Conservation (phyloP, 108 stramenopile species). For the Pelagomonas calceolata region DNA sequence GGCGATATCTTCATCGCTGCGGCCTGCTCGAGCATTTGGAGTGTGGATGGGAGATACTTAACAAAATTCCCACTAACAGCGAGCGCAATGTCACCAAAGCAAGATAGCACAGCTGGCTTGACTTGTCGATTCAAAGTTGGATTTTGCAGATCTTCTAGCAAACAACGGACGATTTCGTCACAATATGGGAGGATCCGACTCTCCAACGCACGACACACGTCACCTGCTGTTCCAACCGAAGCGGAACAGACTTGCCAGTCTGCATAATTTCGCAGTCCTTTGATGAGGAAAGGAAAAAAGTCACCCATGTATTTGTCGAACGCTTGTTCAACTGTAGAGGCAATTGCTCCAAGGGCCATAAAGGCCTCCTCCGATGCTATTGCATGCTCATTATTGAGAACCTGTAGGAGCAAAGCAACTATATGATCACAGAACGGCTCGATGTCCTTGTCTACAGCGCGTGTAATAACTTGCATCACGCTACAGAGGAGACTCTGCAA, state of each 20-base stretch:
- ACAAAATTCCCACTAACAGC: constrained; percentile 74
- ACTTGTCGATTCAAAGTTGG: constrained; percentile 65
- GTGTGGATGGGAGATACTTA: constrained; percentile 71
- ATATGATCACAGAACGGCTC: constrained; percentile 59
- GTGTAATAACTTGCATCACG: constrained; percentile 61
- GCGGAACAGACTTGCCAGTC: constrained; percentile 82
- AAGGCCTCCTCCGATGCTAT: constrained; percentile 86
- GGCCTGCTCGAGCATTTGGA: constrained; percentile 82
- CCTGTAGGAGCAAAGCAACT: constrained; percentile 71
- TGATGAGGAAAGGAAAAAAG: constrained; percentile 63
- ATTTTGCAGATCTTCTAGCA: constrained; percentile 74
- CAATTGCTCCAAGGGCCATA: constrained; percentile 71
- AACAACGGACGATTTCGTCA: constrained; percentile 74
- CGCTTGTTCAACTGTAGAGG: constrained; percentile 62
- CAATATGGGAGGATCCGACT: constrained; percentile 67
- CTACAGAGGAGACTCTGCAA: constrained; percentile 67
- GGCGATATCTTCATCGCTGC: constrained; percentile 57
- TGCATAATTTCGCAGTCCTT: constrained; percentile 71
- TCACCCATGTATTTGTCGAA: constrained; percentile 83
- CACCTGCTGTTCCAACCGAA: constrained; percentile 81
- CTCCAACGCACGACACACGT: constrained; percentile 77
- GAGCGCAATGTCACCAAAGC: constrained; percentile 90
- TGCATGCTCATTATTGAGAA: constrained; percentile 68
- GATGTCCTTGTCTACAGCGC: constrained; percentile 61
- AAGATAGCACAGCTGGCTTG: constrained; percentile 82